Evolutionary conservation across 768 basidiomycete species (phyloP).

Genomic region (Leccinum imitatum): DNA sequence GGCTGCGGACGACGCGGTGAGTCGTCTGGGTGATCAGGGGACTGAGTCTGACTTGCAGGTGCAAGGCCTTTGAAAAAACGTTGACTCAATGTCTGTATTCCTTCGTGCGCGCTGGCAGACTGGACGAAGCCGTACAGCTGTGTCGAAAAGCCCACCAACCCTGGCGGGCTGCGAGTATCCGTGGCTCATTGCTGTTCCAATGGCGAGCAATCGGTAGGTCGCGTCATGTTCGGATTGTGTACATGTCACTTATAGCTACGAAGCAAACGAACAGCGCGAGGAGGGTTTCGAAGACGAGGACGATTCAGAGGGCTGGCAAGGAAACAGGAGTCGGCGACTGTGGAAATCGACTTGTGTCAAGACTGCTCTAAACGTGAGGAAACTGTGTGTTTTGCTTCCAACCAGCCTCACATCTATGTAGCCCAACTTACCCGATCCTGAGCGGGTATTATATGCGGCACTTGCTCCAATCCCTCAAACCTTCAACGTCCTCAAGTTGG

Average conservation of each 20-base stretch:
- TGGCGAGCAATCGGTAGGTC: constrained; percentile 71
- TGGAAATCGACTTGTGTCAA: constrained; percentile 89
- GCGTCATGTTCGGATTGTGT: not conserved
- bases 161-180: constrained; percentile 89
- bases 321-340: constrained; percentile 72
- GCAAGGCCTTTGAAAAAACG: constrained; percentile 77
- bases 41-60: not conserved
- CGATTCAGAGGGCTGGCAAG: constrained; percentile 54
- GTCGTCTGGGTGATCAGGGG: constrained; percentile 23
- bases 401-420: constrained; percentile 21
- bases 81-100: constrained; percentile 77
- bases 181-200: constrained; percentile 75
- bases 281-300: constrained; percentile 46
- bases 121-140: constrained; percentile 81
- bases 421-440: constrained; percentile 63
- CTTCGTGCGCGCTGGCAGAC: constrained; percentile 78
- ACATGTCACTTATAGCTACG: constrained; percentile 35
- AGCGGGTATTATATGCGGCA: constrained; percentile 87
- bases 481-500: constrained; percentile 60
- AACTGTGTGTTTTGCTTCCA: not conserved
- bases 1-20: constrained; percentile 77
- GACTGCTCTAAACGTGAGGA: constrained; percentile 70
- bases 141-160: constrained; percentile 83
- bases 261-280: constrained; percentile 50
- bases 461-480: constrained; percentile 74